Evolutionary conservation across 2,329 filamentous ascomycete species (phyloP), one percentile per base, ranked within the genome.

Genomic region (Didymella glomerata): DNA sequence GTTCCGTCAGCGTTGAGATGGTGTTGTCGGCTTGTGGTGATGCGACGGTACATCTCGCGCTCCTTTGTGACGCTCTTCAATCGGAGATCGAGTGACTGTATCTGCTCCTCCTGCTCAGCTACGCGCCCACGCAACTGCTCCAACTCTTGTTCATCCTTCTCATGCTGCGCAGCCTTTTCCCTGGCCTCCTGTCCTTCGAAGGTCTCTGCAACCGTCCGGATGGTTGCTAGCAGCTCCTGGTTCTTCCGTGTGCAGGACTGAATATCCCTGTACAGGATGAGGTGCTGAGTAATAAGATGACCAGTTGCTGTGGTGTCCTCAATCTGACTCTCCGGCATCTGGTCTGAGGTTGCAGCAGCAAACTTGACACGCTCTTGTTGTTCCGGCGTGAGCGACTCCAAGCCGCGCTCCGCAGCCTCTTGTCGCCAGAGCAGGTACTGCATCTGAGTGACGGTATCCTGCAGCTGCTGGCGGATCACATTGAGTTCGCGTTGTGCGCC

Each of bases 41-140:
- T 93, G 51, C 93, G 92, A 22, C 94, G 89, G 88, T 97, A 98
- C 87, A 97, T 97, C 74, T 99, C 94, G 62, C 95, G 89, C 79
- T 99, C 95, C 69, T 93, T 92, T 74, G 95, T 92, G 76, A 96
- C 97, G 76, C 92, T 96, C 80, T 97, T 92, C 64, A 93, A 91
- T 57, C 93, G 91, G 28, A 90, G 88, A 42, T 90, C 87, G 65
- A 97, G 89, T 13, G 90, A 90, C 66, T 89, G 87, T 51, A 96
- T 87, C 74, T 97, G 93, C 64, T 97, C 94, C 58, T 92, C 88
- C 76, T 88, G 94, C 76, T 90, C 88, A 65, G 89, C 85, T 24
- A 96, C 84, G 65, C 92, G 88, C 52, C 89, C 86, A 62, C 91
- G 84, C 30, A 95, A 80, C 45, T 84, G 85, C 66, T 90, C 86